Evolutionary conservation across 441 rosid genomes (phyloP).

Genomic region (Euphorbia neoarborescens): DNA sequence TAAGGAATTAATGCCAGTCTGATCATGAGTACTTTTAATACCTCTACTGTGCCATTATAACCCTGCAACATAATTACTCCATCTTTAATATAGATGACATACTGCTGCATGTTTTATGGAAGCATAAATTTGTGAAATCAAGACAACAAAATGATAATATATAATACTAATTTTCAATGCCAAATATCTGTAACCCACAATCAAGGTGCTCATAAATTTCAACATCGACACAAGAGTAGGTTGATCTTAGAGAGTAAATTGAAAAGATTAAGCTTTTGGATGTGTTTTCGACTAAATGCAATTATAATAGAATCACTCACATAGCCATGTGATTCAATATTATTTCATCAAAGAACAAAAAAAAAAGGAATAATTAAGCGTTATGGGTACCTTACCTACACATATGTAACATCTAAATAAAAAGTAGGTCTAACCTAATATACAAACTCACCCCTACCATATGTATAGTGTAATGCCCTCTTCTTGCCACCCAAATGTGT

Average conservation of each 20-base stretch:
- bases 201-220: background rate
- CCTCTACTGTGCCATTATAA: constrained; percentile 94
- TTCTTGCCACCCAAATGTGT: constrained; percentile 91
- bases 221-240: no score
- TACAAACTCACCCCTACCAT: no score
- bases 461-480: constrained; percentile 85
- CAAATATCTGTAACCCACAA: background rate
- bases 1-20: constrained; percentile 13
- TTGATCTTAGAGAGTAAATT: no score
- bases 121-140: background rate
- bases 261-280: no score
- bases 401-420: no score
- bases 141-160: background rate
- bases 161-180: background rate
- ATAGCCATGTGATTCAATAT: no score
- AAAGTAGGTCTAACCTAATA: no score
- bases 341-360: no score
- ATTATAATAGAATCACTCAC: no score
- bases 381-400: no score
- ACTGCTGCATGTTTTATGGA: background rate
- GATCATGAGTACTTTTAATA: constrained; percentile 57
- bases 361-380: no score
- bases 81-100: background rate
- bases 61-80: constrained; percentile 45
- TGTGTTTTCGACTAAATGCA: no score